phyloP scores from a whole-genome alignment of 2,329 filamentous ascomycete genomes.

The Pseudogymnoascus sp. region DNA sequence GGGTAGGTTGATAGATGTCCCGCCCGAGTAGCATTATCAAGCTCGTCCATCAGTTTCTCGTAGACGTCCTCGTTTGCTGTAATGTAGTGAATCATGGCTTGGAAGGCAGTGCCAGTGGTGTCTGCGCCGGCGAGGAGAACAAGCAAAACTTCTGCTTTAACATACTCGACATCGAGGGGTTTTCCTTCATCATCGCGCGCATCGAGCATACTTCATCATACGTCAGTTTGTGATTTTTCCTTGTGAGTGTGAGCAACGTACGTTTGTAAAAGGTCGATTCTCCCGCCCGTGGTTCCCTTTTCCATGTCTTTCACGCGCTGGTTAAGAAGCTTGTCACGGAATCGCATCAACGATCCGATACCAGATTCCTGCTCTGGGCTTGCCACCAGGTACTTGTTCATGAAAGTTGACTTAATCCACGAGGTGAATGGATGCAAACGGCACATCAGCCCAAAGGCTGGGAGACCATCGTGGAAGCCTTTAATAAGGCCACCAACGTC shows the following conservation, averaged over 20 bases:
- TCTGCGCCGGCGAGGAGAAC: constrained; percentile 44
- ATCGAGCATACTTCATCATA: constrained; percentile 30
- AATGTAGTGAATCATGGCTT: constrained; percentile 41
- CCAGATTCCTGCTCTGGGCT: constrained; percentile 47
- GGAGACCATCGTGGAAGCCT: constrained; percentile 47
- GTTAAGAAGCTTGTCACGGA: constrained; percentile 47
- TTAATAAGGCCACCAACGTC: constrained; percentile 50
- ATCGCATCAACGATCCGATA: constrained; percentile 51
- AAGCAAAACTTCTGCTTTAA: constrained; percentile 24
- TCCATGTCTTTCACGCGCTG: constrained; percentile 44
- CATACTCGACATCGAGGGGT: constrained; percentile 19
- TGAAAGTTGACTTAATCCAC: constrained; percentile 47
- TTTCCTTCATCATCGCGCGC: constrained; percentile 30
- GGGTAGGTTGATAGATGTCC: constrained; percentile 33
- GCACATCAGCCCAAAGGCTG: constrained; percentile 45
- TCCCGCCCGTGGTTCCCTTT: constrained; percentile 37
- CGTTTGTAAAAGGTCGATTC: constrained; percentile 50
- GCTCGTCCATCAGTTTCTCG: constrained; percentile 41
- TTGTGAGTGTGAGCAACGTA: constrained; percentile 22
- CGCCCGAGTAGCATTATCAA: constrained; percentile 35
- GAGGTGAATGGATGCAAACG: constrained; percentile 49
- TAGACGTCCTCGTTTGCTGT: constrained; percentile 37
- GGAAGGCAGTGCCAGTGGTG: constrained; percentile 46
- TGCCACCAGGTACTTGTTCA: constrained; percentile 47
- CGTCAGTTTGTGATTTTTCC: constrained; percentile 11